Conservation (phyloP, 352 stramenopile genomes). For the Thalassiosira hispida region DNA sequence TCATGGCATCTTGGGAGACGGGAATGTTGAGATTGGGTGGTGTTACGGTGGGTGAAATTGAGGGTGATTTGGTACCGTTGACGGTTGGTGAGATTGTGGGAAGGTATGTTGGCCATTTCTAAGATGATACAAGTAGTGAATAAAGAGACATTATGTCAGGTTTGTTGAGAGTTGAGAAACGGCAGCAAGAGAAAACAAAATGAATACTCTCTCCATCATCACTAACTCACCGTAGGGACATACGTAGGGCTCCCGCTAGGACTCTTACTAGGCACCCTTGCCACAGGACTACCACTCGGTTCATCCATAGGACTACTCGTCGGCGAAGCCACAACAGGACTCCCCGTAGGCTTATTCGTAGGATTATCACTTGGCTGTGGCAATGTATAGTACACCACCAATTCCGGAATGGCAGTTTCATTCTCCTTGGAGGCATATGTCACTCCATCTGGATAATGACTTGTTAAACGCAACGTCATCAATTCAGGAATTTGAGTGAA, state of each 20-base stretch:
- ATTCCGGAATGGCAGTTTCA: constrained; percentile 10
- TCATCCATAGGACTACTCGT: neutral
- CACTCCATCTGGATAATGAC: neutral
- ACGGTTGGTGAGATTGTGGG: constrained; percentile 9
- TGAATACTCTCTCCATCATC: neutral
- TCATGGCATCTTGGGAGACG: constrained; percentile 31
- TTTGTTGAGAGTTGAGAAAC: neutral
- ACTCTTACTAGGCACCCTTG: neutral
- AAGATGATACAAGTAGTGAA: neutral
- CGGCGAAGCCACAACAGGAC: too few relatives aligned
- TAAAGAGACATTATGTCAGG: neutral
- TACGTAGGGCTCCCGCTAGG: neutral
- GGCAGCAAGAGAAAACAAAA: too few relatives aligned
- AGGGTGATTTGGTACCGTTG: constrained; percentile 10
- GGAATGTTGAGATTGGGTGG: constrained; percentile 3
- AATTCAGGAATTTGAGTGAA: neutral
- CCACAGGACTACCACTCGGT: neutral
- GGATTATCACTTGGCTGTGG: constrained; percentile 4
- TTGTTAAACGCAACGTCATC: neutral
- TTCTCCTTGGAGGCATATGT: neutral
- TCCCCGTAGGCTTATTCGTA: too few relatives aligned
- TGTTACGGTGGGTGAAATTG: constrained; percentile 8
- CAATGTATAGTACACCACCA: constrained; percentile 35
- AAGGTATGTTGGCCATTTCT: constrained; percentile 15
- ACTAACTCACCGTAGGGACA: constrained; percentile 2